Percentiles rank a stretch among this genome's conserved stretches.
These are phyloP conservation scores for Backusella parvicylindrica DNA, from an alignment of 192 early-diverging fungal genomes.

Conservation along the genomic window DNA sequence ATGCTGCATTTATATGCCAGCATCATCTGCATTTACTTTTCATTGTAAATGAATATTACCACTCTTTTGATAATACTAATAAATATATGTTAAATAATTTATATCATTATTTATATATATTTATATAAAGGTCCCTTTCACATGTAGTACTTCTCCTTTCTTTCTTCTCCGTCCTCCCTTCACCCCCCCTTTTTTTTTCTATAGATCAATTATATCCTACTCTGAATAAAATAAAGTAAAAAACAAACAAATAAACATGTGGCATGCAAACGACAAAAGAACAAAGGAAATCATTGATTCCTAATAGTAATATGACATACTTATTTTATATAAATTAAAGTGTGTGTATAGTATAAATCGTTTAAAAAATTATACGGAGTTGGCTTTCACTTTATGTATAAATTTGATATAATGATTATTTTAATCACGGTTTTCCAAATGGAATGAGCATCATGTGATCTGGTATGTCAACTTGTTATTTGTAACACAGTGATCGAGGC, in stretches of 20 bases:
- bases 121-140: background rate
- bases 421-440: background rate
- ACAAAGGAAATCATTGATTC: background rate
- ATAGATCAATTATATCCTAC: background rate
- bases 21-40: background rate
- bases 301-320: background rate
- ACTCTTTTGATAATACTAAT: background rate
- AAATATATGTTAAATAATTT: background rate
- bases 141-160: background rate
- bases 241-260: background rate
- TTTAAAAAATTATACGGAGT: background rate
- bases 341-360: background rate
- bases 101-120: background rate
- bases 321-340: background rate
- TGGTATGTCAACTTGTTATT: background rate
- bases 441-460: background rate
- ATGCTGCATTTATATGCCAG: background rate
- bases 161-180: background rate
- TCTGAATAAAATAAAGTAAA: background rate
- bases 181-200: background rate
- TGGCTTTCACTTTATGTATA: background rate
- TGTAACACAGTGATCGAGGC: background rate
- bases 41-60: background rate
- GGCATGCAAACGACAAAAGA: background rate
- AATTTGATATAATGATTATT: background rate